A percentile compares a stretch with the other conserved stretches of the same genome.
Evolutionary conservation across 2,329 filamentous ascomycete species (phyloP).

Genomic region (Aspergillus transmontanensis): DNA sequence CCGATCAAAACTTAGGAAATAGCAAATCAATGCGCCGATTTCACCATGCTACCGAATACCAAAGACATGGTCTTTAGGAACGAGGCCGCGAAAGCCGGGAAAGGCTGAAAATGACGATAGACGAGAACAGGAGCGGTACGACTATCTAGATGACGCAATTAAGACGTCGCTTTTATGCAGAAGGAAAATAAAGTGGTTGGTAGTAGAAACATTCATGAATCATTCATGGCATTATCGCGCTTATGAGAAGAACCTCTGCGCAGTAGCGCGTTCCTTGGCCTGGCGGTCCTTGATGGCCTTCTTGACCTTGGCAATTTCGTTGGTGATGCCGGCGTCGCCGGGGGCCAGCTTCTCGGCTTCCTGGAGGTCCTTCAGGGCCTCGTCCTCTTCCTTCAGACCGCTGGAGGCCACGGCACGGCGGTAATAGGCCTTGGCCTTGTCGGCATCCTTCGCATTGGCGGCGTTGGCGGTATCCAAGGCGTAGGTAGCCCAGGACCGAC

Average conservation of each 20-base stretch:
- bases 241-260: constrained; percentile 83
- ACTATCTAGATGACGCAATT: constrained; percentile 1
- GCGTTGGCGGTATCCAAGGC: constrained; percentile 67
- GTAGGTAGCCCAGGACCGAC: constrained; percentile 67
- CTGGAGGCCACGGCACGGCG: constrained; percentile 76
- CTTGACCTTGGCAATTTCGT: constrained; percentile 78
- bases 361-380: constrained; percentile 72
- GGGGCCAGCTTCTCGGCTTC: constrained; percentile 76
- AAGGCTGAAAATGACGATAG: background rate
- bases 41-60: constrained; percentile 15
- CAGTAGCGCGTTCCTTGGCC: constrained; percentile 89
- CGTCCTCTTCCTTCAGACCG: constrained; percentile 81
- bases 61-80: constrained; percentile 10
- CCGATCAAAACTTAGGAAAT: background rate
- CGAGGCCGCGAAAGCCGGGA: background rate
- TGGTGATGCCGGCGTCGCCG: constrained; percentile 71
- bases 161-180: constrained; percentile 16
- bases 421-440: constrained; percentile 88
- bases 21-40: constrained; percentile 13
- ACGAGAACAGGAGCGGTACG: background rate
- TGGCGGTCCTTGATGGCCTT: constrained; percentile 70
- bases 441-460: constrained; percentile 66
- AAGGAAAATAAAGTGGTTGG: constrained; percentile 12
- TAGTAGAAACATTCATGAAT: constrained; percentile 28
- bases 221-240: constrained; percentile 27